These are phyloP conservation scores for Penicillium bovifimosum DNA, from an alignment of 495 filamentous ascomycete species.

Conservation along the genomic window DNA sequence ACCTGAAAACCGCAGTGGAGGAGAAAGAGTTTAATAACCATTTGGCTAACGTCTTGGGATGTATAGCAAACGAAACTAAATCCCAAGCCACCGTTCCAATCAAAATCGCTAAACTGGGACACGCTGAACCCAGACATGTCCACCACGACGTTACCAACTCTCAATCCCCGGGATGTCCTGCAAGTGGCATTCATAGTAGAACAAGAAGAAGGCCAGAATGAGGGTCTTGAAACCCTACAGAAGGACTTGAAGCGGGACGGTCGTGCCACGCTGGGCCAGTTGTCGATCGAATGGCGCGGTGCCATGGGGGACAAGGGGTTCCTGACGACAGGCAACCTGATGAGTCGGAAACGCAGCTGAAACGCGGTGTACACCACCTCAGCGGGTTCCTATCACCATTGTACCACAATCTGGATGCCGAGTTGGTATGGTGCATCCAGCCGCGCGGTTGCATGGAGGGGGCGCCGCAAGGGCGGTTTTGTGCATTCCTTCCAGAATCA, in stretches of 20 bases:
- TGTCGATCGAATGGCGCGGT: constrained; percentile 82
- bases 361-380: constrained; percentile 15
- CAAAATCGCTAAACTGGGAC: constrained; percentile 56
- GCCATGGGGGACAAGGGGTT: constrained; percentile 87
- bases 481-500: background rate
- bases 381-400: constrained; percentile 1
- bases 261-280: constrained; percentile 66
- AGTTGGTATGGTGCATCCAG: constrained; percentile 14
- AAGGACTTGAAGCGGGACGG: constrained; percentile 54
- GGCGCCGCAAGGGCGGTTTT: constrained; percentile 5
- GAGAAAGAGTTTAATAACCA: background rate
- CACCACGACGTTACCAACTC: constrained; percentile 47
- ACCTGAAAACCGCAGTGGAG: background rate
- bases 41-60: constrained; percentile 1
- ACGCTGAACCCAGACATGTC: constrained; percentile 24
- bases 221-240: constrained; percentile 40
- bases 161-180: constrained; percentile 80
- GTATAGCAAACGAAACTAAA: constrained; percentile 46
- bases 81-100: constrained; percentile 51
- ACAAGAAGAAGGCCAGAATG: constrained; percentile 50
- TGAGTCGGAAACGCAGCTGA: constrained; percentile 50
- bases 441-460: constrained; percentile 13
- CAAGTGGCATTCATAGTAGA: constrained; percentile 88
- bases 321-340: constrained; percentile 79
- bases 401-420: constrained; percentile 12